A percentile compares a stretch with the other conserved stretches of the same genome.
phyloP scores from a whole-genome alignment of 2,329 filamentous ascomycete genomes.

The Talaromyces sp. region DNA sequence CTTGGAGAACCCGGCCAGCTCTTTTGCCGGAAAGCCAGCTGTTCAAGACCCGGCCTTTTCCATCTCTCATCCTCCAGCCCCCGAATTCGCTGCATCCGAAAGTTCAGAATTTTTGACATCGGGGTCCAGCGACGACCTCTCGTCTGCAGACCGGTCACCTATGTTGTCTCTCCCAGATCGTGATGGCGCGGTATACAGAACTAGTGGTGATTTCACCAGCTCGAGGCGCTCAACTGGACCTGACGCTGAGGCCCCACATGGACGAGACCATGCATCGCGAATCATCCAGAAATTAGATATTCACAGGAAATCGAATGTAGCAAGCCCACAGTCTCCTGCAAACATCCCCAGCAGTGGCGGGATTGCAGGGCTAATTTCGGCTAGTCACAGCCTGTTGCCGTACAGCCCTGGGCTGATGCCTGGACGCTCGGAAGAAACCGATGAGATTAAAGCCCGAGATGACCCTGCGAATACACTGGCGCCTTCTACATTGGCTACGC shows the following conservation, averaged over 20 bases:
- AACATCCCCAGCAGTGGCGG: slow-evolving; percentile 49
- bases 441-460: slow-evolving; percentile 35
- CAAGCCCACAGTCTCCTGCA: slow-evolving; percentile 43
- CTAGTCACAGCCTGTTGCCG: slow-evolving; percentile 73
- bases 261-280: slow-evolving; percentile 73
- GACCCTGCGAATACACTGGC: slow-evolving; percentile 57
- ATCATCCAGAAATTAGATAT: slow-evolving; percentile 92
- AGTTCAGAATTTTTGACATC: slow-evolving; percentile 59
- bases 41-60: slow-evolving; percentile 72
- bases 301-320: slow-evolving; percentile 66
- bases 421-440: slow-evolving; percentile 31
- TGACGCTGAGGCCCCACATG: slow-evolving; percentile 62
- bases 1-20: slow-evolving; percentile 63
- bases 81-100: slow-evolving; percentile 78
- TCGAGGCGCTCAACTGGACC: slow-evolving; percentile 44
- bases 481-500: slow-evolving; percentile 73
- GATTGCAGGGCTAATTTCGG: slow-evolving; percentile 78
- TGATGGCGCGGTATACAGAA: slow-evolving; percentile 54
- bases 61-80: slow-evolving; percentile 79
- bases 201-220: slow-evolving; percentile 64
- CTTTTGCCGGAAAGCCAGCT: slow-evolving; percentile 36
- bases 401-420: slow-evolving; percentile 45
- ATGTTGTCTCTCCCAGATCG: slow-evolving; percentile 61
- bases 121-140: slow-evolving; percentile 50
- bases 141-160: slow-evolving; percentile 52